These are phyloP conservation scores for Tagetes erecta DNA, from an alignment of 129 eudicot genomes.

Conservation along the genomic window DNA sequence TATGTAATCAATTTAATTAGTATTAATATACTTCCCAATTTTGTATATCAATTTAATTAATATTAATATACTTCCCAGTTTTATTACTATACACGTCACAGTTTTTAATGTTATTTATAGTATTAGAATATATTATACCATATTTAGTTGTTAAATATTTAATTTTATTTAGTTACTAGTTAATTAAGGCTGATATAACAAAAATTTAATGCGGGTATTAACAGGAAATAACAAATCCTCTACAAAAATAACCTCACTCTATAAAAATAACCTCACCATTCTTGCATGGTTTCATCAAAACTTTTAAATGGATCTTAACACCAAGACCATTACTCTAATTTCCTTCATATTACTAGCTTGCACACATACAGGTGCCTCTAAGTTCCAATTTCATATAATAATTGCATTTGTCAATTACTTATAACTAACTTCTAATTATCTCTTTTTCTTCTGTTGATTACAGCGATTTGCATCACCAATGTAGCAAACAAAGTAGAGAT, in stretches of 20 bases:
- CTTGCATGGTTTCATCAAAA: neutral
- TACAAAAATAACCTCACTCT: neutral
- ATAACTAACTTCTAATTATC: neutral
- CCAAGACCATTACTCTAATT: neutral
- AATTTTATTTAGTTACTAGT: too few species aligned
- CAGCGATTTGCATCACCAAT: constrained; percentile 19
- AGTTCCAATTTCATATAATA: neutral
- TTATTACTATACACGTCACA: too few species aligned
- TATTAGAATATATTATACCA: too few species aligned
- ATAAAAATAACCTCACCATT: neutral
- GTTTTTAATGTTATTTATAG: too few species aligned
- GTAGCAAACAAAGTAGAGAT: neutral
- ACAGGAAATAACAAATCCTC: too few species aligned
- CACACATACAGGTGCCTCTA: constrained; percentile 11
- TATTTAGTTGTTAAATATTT: too few species aligned
- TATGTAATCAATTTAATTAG: too few species aligned
- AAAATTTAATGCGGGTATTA: too few species aligned
- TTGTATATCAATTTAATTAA: too few species aligned
- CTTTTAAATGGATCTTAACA: neutral
- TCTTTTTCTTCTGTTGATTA: neutral
- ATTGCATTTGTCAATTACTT: neutral
- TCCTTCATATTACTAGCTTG: neutral
- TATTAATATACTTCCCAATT: too few species aligned
- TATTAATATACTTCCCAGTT: too few species aligned
- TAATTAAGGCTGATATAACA: too few species aligned